Evolutionary conservation across 148 eudicot genomes (phyloP).

Genomic region (Limonium bicolor): DNA sequence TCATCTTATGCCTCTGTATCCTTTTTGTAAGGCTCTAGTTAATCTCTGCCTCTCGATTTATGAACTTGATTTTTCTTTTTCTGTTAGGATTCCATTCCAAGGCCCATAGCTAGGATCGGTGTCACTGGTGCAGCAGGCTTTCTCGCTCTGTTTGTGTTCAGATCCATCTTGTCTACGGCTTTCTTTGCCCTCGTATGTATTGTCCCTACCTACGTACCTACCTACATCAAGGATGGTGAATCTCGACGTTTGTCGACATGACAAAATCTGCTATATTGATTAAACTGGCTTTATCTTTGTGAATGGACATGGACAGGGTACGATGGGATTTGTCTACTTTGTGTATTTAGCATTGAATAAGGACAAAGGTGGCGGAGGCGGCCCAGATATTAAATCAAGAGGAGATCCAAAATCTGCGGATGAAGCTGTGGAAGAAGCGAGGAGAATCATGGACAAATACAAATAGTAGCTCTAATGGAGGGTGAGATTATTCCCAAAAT

Average conservation of each 20-base stretch:
- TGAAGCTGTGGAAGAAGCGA: slow-evolving; percentile 82
- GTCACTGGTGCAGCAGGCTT: slow-evolving; percentile 41
- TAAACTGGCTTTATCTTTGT: background rate
- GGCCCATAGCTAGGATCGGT: slow-evolving; percentile 67
- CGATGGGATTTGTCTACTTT: slow-evolving; percentile 82
- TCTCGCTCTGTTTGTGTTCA: slow-evolving; percentile 52
- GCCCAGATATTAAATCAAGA: slow-evolving; percentile 34
- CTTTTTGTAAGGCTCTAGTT: too few relatives aligned
- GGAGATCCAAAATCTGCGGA: slow-evolving; percentile 34
- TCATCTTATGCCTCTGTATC: too few relatives aligned
- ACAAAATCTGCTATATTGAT: too few relatives aligned
- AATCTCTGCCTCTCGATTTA: too few relatives aligned
- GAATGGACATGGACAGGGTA: slow-evolving; percentile 44
- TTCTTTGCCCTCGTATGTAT: slow-evolving; percentile 61
- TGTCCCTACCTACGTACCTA: too few relatives aligned
- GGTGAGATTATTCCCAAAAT: too few relatives aligned
- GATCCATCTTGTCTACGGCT: slow-evolving; percentile 69
- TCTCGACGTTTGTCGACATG: too few relatives aligned
- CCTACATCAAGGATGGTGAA: too few relatives aligned
- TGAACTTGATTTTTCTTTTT: background rate
- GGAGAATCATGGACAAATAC: slow-evolving; percentile 94
- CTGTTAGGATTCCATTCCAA: slow-evolving; percentile 59
- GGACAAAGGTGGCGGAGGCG: slow-evolving; percentile 72
- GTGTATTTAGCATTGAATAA: slow-evolving; percentile 75
- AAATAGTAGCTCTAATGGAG: too few relatives aligned